A percentile compares a stretch with the other conserved stretches of the same genome.
Evolutionary conservation across 2,329 filamentous ascomycete species (phyloP).

Genomic region (Ceratocystis variospora): DNA sequence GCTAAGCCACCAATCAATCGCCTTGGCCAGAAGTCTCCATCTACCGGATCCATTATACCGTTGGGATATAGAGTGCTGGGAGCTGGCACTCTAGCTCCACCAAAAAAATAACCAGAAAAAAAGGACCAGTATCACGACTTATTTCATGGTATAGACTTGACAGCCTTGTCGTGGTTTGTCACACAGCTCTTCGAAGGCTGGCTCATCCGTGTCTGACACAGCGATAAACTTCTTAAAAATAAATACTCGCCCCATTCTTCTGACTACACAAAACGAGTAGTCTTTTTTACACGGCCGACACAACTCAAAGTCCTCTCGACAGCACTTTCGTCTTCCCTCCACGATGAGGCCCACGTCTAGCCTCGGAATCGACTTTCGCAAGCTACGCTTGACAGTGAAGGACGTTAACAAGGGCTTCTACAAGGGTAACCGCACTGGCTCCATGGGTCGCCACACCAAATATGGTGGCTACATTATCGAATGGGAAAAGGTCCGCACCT

Average conservation of each 20-base stretch:
- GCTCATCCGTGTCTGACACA: too few relatives aligned
- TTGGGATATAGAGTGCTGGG: neutral
- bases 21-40: neutral
- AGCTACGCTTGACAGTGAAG: slow-evolving; percentile 78
- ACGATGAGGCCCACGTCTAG: slow-evolving; percentile 54
- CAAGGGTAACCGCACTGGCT: slow-evolving; percentile 83
- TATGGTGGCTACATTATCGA: slow-evolving; percentile 75
- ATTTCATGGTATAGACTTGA: neutral
- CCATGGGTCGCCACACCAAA: slow-evolving; percentile 74
- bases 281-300: neutral
- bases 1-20: neutral
- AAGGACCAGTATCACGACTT: neutral
- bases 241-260: too few relatives aligned
- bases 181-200: neutral
- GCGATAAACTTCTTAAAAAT: neutral
- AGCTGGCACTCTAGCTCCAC: neutral
- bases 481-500: slow-evolving; percentile 79
- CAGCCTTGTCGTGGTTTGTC: neutral
- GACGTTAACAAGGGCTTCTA: slow-evolving; percentile 89
- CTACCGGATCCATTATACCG: neutral
- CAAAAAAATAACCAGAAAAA: neutral
- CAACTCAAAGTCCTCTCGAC: neutral
- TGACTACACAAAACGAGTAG: neutral
- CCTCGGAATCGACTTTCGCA: slow-evolving; percentile 56
- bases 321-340: slow-evolving; percentile 8